Base-by-base conservation (phyloP, 2,329 filamentous ascomycete genomes). In the Orbilia ellipsospora region DNA sequence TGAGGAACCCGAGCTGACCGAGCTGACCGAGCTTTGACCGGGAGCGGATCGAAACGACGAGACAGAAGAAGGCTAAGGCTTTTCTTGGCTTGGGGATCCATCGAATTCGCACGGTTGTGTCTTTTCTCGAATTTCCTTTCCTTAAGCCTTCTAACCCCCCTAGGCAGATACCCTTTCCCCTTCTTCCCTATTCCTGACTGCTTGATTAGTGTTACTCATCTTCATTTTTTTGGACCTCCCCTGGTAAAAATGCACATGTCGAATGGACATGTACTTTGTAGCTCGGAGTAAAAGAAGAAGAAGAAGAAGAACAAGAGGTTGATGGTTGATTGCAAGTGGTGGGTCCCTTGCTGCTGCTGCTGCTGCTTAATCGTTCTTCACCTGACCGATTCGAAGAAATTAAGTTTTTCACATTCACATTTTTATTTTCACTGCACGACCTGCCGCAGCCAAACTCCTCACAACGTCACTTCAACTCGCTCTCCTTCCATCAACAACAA, bases 1-100 rank as follows among this genome's bases (percentile, higher is more conserved):
- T 68, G 63, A 28, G 55, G 70, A 59, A 60, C 28, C 70, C 70
- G 70, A 74, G 68, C 68, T 61, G 68, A 74, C 70, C 31, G 70
- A 56, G 48, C 28, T 3, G 54, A 23, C 40, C 44, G 6, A 36
- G 31, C 31, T 36, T 36, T 36, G 31, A 36, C 31, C 31, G 31
- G 31, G 31, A 36, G 31, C 31, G 31, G 31, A 36, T 36, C 31
- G 31, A 36, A 36, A 36, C 31, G 31, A 36, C 31, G 31, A 36
- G 31, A 36, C 6, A 36, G 31, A 36, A 36, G 31, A 10, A 36
- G 10, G 31, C 6, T 10, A 7, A 36, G 10, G 31, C 6, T 10
- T 8, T 57, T 56, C 18, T 42, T 59, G 50, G 61, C 31, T 51
- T 56, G 16, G 66, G 31, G 23, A 28, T 42, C 36, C 52, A 36